phyloP scores from a whole-genome alignment of 2,329 filamentous ascomycete species.

The Colletotrichum phormii region DNA sequence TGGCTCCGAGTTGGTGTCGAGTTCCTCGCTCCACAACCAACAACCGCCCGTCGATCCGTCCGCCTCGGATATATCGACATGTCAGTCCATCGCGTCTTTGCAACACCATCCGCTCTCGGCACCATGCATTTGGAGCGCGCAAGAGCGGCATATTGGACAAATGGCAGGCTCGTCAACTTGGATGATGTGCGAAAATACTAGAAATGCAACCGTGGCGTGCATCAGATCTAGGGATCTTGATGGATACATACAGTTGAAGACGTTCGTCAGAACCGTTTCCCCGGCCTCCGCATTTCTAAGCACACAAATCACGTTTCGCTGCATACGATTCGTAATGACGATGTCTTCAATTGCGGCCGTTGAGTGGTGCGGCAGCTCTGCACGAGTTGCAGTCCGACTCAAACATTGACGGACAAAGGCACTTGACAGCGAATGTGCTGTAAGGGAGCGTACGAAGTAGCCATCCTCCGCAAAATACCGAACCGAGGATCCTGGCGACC shows the following conservation, averaged over 20 bases:
- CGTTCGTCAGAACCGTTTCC: background rate
- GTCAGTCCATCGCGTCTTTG: background rate
- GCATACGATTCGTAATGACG: background rate
- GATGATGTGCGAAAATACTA: background rate
- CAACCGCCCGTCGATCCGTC: constrained; percentile 15
- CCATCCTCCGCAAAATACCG: background rate
- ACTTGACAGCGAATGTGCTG: background rate
- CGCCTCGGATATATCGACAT: constrained; percentile 9
- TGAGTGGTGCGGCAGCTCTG: too few relatives aligned
- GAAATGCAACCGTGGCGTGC: constrained; percentile 34
- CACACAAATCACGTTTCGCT: background rate
- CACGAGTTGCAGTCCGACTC: background rate
- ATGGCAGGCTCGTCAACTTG: background rate
- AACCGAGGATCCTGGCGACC: background rate
- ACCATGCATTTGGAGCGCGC: constrained; percentile 8
- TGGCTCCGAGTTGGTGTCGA: constrained; percentile 34
- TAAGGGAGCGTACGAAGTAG: background rate
- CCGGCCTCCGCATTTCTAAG: background rate
- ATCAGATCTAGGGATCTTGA: constrained; percentile 28
- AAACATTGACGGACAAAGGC: background rate
- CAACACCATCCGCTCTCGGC: background rate
- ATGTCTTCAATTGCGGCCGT: background rate
- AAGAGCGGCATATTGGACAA: constrained; percentile 5
- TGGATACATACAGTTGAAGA: background rate
- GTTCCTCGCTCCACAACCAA: constrained; percentile 27